Conservation (phyloP, 371 early-diverging fungal genomes). For the Thermomucor indicae-seudaticae region DNA sequence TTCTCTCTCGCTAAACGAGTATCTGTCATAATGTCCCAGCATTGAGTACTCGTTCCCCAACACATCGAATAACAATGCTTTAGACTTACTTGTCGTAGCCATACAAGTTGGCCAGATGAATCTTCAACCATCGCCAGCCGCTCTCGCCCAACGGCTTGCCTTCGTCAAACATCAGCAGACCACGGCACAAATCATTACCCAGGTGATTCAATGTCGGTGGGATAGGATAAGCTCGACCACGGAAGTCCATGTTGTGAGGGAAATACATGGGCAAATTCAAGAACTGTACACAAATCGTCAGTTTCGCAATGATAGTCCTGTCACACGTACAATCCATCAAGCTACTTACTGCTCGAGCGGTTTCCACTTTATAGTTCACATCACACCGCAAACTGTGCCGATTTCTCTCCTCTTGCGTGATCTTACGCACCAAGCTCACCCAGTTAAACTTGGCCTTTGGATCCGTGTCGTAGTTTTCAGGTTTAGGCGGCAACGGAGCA, state of each 20-base stretch:
- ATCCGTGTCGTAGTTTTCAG: conserved; percentile 67
- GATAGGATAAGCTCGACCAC: conserved; percentile 97
- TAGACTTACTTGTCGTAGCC: conserved; percentile 82
- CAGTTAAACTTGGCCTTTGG: conserved; percentile 57
- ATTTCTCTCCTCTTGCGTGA: conserved; percentile 60
- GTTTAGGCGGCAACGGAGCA: conserved; percentile 53
- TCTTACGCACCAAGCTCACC: conserved; percentile 39
- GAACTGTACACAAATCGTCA: conserved; percentile 45
- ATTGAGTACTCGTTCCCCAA: no score
- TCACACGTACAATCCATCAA: not conserved
- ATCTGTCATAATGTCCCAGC: conserved; percentile 16
- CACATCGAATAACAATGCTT: not conserved
- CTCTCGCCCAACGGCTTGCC: conserved; percentile 82
- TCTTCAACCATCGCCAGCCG: conserved; percentile 92
- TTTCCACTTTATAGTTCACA: conserved; percentile 94
- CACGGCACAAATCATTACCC: conserved; percentile 95
- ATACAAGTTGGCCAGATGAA: conserved; percentile 92
- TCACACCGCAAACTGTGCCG: conserved; percentile 87
- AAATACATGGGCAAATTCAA: conserved; percentile 89
- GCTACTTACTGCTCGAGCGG: conserved; percentile 81
- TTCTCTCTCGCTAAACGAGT: conserved; percentile 83
- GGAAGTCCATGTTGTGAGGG: conserved; percentile 97
- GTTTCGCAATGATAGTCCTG: not conserved
- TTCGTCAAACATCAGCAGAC: conserved; percentile 80
- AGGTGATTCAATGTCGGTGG: conserved; percentile 95